Percentiles rank a stretch among this genome's conserved stretches.
Conservation (phyloP, 2,329 filamentous ascomycete species). For the Elsinoe batatas region DNA sequence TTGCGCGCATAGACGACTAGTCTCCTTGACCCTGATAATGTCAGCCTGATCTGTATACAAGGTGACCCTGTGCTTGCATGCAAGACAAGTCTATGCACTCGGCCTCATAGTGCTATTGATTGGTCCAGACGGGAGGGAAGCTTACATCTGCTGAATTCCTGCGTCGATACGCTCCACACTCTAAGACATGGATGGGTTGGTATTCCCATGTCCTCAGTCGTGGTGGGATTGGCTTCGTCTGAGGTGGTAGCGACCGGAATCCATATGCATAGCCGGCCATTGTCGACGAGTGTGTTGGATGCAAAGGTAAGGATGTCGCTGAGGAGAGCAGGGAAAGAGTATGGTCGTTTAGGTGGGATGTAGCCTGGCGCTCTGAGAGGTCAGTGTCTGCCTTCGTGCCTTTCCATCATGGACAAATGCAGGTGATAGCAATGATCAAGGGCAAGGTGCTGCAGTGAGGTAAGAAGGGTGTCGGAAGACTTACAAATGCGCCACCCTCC, state of each 20-base stretch:
- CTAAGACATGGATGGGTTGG: slow-evolving; percentile 68
- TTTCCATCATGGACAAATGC: too few relatives aligned
- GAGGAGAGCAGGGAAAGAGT: slow-evolving; percentile 83
- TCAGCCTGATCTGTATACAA: neutral
- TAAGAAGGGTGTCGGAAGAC: too few relatives aligned
- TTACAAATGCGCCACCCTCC: slow-evolving; percentile 58
- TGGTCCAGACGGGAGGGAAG: neutral
- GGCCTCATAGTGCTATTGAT: too few relatives aligned
- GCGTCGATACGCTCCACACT: slow-evolving; percentile 66
- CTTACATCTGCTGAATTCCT: slow-evolving; percentile 81
- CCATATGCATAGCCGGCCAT: slow-evolving; percentile 73
- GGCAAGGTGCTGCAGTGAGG: too few relatives aligned
- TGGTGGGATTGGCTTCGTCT: slow-evolving; percentile 9
- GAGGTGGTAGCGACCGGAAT: slow-evolving; percentile 17
- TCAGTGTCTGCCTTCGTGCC: too few relatives aligned
- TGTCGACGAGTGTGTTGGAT: slow-evolving; percentile 61
- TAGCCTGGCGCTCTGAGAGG: slow-evolving; percentile 50
- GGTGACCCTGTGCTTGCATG: too few relatives aligned
- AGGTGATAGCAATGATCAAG: too few relatives aligned
- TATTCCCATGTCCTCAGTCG: slow-evolving; percentile 30
- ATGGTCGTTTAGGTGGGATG: slow-evolving; percentile 80
- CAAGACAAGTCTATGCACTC: too few relatives aligned
- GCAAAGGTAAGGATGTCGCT: slow-evolving; percentile 83
- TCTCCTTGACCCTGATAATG: slow-evolving; percentile 63
- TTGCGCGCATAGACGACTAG: slow-evolving; percentile 77